phyloP scores from a whole-genome alignment of 352 stramenopile genomes.

The Phytopythium litorale region DNA sequence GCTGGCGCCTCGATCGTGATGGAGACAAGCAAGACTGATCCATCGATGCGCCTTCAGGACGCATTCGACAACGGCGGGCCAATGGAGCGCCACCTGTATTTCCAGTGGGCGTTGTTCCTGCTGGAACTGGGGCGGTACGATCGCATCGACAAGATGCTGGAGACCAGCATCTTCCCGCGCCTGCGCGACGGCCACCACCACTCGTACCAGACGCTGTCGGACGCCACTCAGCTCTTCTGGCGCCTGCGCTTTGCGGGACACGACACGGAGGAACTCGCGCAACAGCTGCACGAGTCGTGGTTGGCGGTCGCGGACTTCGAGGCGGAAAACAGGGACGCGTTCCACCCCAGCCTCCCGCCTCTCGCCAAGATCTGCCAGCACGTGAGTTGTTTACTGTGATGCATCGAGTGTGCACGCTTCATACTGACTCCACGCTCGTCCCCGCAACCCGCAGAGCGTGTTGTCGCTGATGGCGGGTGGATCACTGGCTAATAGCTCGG shows the following conservation, averaged over 20 bases:
- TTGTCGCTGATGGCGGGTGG: conserved; percentile 42
- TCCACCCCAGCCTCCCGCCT: background rate
- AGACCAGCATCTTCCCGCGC: conserved; percentile 62
- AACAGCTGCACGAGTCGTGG: conserved; percentile 63
- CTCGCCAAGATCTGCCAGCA: conserved; percentile 25
- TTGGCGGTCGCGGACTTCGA: conserved; percentile 6
- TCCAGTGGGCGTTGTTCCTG: conserved; percentile 81
- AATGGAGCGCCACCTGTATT: conserved; percentile 71
- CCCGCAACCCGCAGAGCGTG: conserved; percentile 36
- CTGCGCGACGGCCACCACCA: conserved; percentile 34
- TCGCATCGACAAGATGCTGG: conserved; percentile 76
- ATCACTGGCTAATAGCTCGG: conserved; percentile 17
- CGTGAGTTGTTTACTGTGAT: conserved; percentile 22
- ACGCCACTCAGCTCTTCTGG: conserved; percentile 84
- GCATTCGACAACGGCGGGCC: conserved; percentile 72
- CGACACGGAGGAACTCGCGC: conserved; percentile 42
- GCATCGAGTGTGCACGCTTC: conserved; percentile 1
- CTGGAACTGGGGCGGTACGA: conserved; percentile 80
- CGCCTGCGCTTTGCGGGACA: conserved; percentile 74
- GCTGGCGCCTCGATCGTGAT: background rate
- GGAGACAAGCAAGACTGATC: background rate
- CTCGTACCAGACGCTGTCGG: conserved; percentile 50
- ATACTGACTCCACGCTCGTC: background rate
- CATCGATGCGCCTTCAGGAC: conserved; percentile 19
- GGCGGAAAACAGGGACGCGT: background rate